Evolutionary conservation across 768 basidiomycete genomes (phyloP), one percentile per base, ranked within the genome.

Genomic region (Solioccasus polychromus): DNA sequence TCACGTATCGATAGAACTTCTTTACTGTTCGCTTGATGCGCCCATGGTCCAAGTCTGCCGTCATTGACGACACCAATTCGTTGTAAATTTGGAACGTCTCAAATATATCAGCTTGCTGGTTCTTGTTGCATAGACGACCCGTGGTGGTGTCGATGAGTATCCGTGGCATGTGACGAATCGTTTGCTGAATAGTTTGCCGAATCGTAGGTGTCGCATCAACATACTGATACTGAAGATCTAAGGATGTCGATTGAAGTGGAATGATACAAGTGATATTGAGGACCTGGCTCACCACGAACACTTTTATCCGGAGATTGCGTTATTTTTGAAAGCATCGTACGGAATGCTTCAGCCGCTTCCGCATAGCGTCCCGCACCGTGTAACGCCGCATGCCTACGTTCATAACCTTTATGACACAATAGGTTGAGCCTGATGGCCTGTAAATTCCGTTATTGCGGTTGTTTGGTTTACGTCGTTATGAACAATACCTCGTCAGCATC

Each of bases 371-470:
- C 8, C 18, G 17, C 15, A 0, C 50, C 45, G 3, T 32, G 42
- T 17, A 52, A 24, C 17, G 42, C 50, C 0, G 42, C 14, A 34
- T 57, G 19, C 38, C 4, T 39, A 20, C 7, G 25, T 24, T 51
- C 43, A 15, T 47, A 52, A 0, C 45, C 39, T 2, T 12, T 2
- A 29, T 48, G n/a, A 6, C 23, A 39, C 20, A 37, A 47, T 12
- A 35, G 17, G 2, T 45, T 35, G 23, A 56, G 24, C 1, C 42
- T 29, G n/a, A 57, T 42, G 15, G 31, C 26, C 54, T 57, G 25
- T 11, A 12, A 2, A n/a, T n/a, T 41, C 8, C 18, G 25, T 47
- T 14, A 39, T 4, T 30, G 11, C n/a, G n/a, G n/a, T n/a, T n/a
- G n/a, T n/a, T n/a, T n/a, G n/a, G n/a, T n/a, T n/a, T n/a, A n/a